Evolutionary conservation across 2,329 filamentous ascomycete species (phyloP), one percentile per base, ranked within the genome.

Genomic region (Alternaria triticina): DNA sequence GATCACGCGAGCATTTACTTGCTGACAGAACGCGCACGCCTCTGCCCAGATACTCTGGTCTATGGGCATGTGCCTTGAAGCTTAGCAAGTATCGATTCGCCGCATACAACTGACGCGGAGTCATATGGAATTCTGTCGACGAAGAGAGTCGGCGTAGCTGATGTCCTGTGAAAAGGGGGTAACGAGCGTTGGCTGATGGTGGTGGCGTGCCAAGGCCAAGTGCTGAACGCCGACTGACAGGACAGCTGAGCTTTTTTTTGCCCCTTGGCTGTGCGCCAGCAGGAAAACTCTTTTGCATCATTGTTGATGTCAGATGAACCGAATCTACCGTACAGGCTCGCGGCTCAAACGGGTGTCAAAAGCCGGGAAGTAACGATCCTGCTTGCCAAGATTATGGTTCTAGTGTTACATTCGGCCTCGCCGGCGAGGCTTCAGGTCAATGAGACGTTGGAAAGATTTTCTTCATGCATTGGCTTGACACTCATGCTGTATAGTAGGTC

Each of bases 181-280:
- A 33, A 23, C 13, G 20, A 40, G 9, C 10, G 49, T 25, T 43
- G 15, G 49, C 54, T 52, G 54, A 59, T 57, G 59, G 28, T 51
- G 50, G 28, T 57, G 27, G 54, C 28, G 20, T 57, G 43, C 13
- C 44, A 49, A 47, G 44, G 45, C 44, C 12, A 9, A 36, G 51
- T 44, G 62, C 62, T 64, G 54, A 64, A 58, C 30, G 54, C 49
- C 50, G 50, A 62, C 47, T 22, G 52, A 49, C 45, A 45, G 55
- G 52, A 49, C 45, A 45, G 55, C 45, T 49, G 45, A 57, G 20
- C 9, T n/a, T 33, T 15, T 20, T 20, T 52, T 36, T 40, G 30
- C 30, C 20, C 20, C 49, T 40, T 52, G 28, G 30, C 49, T 2
- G 9, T 52, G 30, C 20, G 49, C 28, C 30, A 36, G 13, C 15